Evolutionary conservation across 352 stramenopile species (phyloP).

Genomic region (Phytophthora hibernalis): DNA sequence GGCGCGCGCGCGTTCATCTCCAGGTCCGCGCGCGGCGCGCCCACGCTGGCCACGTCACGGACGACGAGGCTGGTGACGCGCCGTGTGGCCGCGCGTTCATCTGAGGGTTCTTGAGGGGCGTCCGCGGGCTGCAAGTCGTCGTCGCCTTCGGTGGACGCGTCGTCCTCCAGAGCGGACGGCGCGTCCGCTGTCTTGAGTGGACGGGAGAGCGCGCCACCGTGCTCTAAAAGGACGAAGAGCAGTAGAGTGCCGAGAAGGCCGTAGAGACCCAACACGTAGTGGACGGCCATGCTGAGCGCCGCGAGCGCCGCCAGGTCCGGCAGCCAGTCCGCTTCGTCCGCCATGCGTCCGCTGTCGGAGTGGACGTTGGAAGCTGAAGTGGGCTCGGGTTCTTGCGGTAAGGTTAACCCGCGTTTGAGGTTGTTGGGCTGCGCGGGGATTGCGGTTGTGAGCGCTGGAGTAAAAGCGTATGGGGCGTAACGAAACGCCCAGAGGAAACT

Average conservation of each 20-base stretch:
- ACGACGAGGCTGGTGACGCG: constrained; percentile 41
- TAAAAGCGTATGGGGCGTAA: constrained; percentile 4
- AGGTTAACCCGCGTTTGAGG: constrained; percentile 1
- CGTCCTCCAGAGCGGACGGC: constrained; percentile 13
- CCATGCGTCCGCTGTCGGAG: constrained; percentile 34
- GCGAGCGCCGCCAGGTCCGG: constrained; percentile 67
- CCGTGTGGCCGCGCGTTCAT: constrained; percentile 11
- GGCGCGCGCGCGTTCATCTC: constrained; percentile 67
- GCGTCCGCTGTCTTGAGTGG: constrained; percentile 7
- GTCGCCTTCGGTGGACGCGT: constrained; percentile 12
- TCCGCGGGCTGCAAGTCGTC: constrained; percentile 11
- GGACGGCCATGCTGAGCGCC: constrained; percentile 61
- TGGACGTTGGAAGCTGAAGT: not conserved
- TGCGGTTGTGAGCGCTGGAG: not conserved
- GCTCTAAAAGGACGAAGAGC: constrained; percentile 48
- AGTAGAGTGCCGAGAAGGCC: constrained; percentile 52
- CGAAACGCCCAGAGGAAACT: constrained; percentile 13
- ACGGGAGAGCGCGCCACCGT: constrained; percentile 28
- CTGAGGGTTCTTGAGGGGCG: not conserved
- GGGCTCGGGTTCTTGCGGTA: constrained; percentile 14
- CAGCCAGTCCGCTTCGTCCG: constrained; percentile 51
- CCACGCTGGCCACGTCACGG: constrained; percentile 45
- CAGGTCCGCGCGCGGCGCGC: constrained; percentile 20
- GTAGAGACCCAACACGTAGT: constrained; percentile 69
- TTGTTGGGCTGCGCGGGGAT: not conserved